These are phyloP conservation scores for Quercus ilex DNA, from an alignment of 306 rosid species.

Conservation along the genomic window DNA sequence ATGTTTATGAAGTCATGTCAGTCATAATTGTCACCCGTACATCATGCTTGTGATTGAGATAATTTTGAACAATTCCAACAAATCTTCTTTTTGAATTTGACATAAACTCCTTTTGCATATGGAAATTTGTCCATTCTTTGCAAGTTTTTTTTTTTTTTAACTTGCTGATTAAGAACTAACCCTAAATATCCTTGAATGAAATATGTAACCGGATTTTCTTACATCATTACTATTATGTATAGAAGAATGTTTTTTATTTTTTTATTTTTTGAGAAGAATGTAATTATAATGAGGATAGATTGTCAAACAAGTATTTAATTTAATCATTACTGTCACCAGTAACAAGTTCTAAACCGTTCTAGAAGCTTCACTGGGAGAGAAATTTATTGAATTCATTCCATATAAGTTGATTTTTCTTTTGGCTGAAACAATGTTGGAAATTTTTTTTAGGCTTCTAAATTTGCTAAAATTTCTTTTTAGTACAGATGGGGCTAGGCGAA, in stretches of 20 bases:
- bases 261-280: too few species aligned
- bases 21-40: neutral
- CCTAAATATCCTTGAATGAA: neutral
- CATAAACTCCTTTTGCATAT: neutral
- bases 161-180: neutral
- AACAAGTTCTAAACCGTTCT: neutral
- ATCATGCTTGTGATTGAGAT: neutral
- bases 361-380: neutral
- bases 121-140: neutral
- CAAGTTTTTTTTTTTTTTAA: neutral
- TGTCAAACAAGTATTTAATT: neutral
- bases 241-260: neutral
- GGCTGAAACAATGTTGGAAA: neutral
- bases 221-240: neutral
- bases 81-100: neutral
- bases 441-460: slow-evolving; percentile 19
- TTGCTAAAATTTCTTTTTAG: slow-evolving; percentile 22
- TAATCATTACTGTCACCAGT: neutral
- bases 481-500: slow-evolving; percentile 76
- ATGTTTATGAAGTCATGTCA: neutral
- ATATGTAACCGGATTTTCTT: neutral
- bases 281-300: neutral
- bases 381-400: neutral
- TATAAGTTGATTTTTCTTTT: too few species aligned
- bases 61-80: neutral